Base-by-base conservation (phyloP, 345 rosid species). In the Populus nigra region DNA sequence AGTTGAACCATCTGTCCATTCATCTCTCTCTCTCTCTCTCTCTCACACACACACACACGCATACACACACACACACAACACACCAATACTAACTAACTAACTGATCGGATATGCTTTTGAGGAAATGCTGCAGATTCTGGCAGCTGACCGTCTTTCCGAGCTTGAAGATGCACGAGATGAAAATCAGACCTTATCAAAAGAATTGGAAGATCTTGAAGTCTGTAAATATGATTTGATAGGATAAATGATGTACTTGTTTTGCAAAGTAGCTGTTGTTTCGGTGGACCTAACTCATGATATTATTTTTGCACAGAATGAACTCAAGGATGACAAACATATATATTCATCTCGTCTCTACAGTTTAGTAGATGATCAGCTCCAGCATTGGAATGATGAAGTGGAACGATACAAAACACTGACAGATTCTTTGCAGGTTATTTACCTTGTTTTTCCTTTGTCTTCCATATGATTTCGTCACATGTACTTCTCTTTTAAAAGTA, bases 151-250 rank as follows among this genome's bases (percentile, higher is more conserved):
- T 73, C 91, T 96, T 78, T 87, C 90, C 53, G 97, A 96, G 87
- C 96, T 96, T 81, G 82, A 86, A 85, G 94, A 88, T 69, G 90
- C 94, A 36, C 90, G 80, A 80, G 91, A 91, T 65, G 87, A 88
- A 82, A 93, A 92, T 83, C 80, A 82, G 47, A 82, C 81, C 68
- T 81, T 92, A 85, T 88, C 87, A 70, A 90, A 91, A 85, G 89
- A 96, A 81, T 85, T 89, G 81, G 90, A 88, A 79, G 90, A 88
- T 83, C 80, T 92, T 78, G 91, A 93, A 96, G 98, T 96, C 75
- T 73, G 74, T 63, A 43, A 66, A 43, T 36, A 79, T 77, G 73
- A 43, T 71, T 74, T 77, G 38, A 73, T 41, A 61, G 45, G 18
- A 45, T 67, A 71, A 31, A 77, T 63, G 47, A n/a, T 74, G 57